These are phyloP conservation scores for Metschnikowia peoriensis DNA, from an alignment of 805 yeast genomes.

Conservation along the genomic window DNA sequence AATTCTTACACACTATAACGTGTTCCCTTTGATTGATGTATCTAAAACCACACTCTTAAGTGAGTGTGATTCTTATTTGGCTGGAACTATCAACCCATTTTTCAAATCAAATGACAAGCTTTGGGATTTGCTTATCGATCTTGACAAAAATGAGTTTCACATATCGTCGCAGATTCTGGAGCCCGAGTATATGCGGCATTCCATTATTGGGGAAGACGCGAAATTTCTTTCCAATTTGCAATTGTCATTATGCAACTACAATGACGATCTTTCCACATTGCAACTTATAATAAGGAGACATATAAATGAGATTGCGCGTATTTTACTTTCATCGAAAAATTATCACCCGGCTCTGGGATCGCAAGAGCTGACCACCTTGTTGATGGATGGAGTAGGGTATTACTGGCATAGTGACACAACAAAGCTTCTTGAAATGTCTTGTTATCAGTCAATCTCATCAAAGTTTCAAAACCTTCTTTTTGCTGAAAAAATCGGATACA, in stretches of 20 bases:
- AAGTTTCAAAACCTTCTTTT: conserved; percentile 35
- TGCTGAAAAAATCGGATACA: conserved; percentile 31
- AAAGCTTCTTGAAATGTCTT: conserved; percentile 39
- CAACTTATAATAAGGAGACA: conserved; percentile 45
- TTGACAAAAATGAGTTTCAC: conserved; percentile 49
- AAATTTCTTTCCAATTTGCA: conserved; percentile 42
- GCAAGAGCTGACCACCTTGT: conserved; percentile 22
- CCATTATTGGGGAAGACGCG: conserved; percentile 46
- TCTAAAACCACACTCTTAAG: conserved; percentile 52
- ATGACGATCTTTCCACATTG: conserved; percentile 46
- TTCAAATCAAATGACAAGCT: conserved; percentile 51
- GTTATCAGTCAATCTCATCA: conserved; percentile 38
- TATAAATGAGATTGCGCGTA: conserved; percentile 41
- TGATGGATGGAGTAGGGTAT: conserved; percentile 44
- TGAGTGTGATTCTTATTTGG: conserved; percentile 42
- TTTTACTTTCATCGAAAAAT: conserved; percentile 37
- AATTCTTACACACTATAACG: conserved; percentile 33
- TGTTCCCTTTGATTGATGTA: conserved; percentile 62
- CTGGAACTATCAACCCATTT: conserved; percentile 70
- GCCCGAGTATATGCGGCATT: conserved; percentile 26
- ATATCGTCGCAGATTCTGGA: conserved; percentile 25
- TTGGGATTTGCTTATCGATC: conserved; percentile 63
- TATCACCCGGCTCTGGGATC: conserved; percentile 23
- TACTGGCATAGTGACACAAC: conserved; percentile 43
- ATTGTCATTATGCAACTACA: conserved; percentile 41